Conservation (phyloP, 2,329 filamentous ascomycete species). For the Pestalotiopsis fici region DNA sequence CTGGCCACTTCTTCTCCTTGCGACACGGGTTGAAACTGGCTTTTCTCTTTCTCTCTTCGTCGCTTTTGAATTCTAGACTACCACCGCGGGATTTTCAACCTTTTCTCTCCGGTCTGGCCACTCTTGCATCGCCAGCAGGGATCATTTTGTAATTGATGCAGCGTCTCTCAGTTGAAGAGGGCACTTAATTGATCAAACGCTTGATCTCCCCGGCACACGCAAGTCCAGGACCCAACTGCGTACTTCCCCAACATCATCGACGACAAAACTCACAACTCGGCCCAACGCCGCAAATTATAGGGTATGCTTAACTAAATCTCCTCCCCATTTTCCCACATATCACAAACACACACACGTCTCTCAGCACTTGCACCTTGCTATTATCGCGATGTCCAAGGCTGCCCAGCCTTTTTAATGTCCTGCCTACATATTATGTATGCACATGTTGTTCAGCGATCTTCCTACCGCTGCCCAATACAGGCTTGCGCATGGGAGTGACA, state of each 20-base stretch:
- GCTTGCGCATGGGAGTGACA: not conserved
- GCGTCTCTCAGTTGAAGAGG: conserved; percentile 12
- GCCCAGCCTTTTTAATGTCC: not conserved
- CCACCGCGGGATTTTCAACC: not conserved
- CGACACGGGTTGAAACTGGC: conserved; percentile 1
- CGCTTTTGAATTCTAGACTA: conserved; percentile 7
- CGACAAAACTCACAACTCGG: not conserved
- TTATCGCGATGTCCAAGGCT: not conserved
- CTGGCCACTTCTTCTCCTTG: conserved; percentile 3
- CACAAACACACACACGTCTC: not conserved
- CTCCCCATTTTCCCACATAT: not conserved
- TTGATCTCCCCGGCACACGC: not conserved
- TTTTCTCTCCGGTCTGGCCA: not conserved
- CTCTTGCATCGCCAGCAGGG: not conserved
- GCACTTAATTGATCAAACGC: conserved; percentile 4
- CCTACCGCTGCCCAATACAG: not conserved
- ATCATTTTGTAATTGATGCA: conserved; percentile 14
- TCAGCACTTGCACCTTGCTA: not conserved
- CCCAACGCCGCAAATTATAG: not conserved
- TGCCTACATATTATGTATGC: not conserved
- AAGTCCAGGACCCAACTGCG: conserved; percentile 5
- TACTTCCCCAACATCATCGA: conserved; percentile 1
- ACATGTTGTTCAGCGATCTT: not conserved
- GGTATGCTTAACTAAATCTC: conserved; percentile 13
- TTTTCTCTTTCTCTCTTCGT: not conserved